These are phyloP conservation scores for Spathaspora girioi DNA, from an alignment of 805 yeast genomes.

Conservation along the genomic window DNA sequence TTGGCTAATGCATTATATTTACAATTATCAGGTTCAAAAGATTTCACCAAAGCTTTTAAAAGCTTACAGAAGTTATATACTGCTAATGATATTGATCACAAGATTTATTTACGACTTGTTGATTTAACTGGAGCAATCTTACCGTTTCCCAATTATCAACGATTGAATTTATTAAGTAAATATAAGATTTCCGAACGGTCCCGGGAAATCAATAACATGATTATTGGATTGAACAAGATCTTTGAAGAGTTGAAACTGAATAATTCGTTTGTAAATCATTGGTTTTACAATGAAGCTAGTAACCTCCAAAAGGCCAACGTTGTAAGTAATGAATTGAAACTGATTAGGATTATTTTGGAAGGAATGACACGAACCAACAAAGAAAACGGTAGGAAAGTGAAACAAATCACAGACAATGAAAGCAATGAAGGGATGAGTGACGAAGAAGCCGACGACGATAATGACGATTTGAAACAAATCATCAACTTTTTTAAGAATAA, in stretches of 20 bases:
- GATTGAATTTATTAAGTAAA: constrained; percentile 34
- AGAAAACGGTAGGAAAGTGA: neutral
- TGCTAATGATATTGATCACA: constrained; percentile 21
- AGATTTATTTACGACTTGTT: constrained; percentile 25
- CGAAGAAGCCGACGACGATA: constrained; percentile 37
- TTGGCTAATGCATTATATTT: constrained; percentile 54
- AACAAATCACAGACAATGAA: neutral
- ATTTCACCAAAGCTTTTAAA: constrained; percentile 42
- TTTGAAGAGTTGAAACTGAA: constrained; percentile 33
- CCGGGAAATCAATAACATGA: constrained; percentile 23
- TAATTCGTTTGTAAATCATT: constrained; percentile 35
- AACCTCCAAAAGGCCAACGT: constrained; percentile 51
- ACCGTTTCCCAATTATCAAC: constrained; percentile 46
- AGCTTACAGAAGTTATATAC: constrained; percentile 33
- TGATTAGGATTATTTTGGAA: constrained; percentile 48
- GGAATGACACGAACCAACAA: constrained; percentile 32
- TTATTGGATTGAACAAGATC: constrained; percentile 32
- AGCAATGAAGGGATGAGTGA: neutral
- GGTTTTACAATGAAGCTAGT: constrained; percentile 48
- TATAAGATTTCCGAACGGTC: constrained; percentile 32
- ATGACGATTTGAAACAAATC: constrained; percentile 37
- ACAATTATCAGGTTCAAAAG: constrained; percentile 49
- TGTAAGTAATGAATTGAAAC: constrained; percentile 52
- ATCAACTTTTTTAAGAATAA: constrained; percentile 33
- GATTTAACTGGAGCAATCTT: constrained; percentile 50